Base-by-base conservation (phyloP, 2,329 filamentous ascomycete genomes). In the Calonectria hawksworthii region DNA sequence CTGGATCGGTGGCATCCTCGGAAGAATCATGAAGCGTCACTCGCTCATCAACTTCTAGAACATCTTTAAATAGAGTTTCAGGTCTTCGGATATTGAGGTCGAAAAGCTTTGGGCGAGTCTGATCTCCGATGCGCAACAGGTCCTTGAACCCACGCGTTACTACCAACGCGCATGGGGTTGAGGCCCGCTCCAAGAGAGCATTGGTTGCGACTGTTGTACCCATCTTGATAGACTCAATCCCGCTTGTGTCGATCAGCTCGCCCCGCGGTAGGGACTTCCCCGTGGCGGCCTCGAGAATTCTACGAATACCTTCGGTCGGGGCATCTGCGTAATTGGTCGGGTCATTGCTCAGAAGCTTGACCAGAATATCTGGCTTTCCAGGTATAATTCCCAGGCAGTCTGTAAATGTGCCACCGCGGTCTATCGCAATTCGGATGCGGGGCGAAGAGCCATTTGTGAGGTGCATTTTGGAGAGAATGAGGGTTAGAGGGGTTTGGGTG, bases 71-170 rank as follows among this genome's bases (percentile, higher is more conserved):
- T 98, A 87, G 13, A 97, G 94, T 78, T 96, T 95, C 56, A 0
- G 96, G 95, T 82, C 96, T 95, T 78, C 90, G 89, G 78, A 98
- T 98, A n/a, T 94, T 94, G 56, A 98, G 87, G 82, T 98, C 95
- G 80, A 98, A 98, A 79, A 98, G 97, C 82, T 93, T 93, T 18
- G 96, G 96, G 52, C 96, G 89, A n/a, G 93, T 94, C 86, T 98
- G 96, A 84, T 98, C 98, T 16, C 96, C 96, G 83, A 98, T 98
- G 68, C 93, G 90, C 26, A 98, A 87, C 80, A 95, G 96, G 84
- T 98, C 95, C 78, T 92, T 71, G 52, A 71, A 95, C 0, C 93
- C 93, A 75, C 91, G 92, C 2, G 92, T 94, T 8, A 93, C 92
- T 6, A 95, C 88, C 80, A 95, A 88, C 2, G 92, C 93, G 76